Evolutionary conservation across 371 early-diverging fungal genomes (phyloP).

Genomic region (Mortierella sp.): DNA sequence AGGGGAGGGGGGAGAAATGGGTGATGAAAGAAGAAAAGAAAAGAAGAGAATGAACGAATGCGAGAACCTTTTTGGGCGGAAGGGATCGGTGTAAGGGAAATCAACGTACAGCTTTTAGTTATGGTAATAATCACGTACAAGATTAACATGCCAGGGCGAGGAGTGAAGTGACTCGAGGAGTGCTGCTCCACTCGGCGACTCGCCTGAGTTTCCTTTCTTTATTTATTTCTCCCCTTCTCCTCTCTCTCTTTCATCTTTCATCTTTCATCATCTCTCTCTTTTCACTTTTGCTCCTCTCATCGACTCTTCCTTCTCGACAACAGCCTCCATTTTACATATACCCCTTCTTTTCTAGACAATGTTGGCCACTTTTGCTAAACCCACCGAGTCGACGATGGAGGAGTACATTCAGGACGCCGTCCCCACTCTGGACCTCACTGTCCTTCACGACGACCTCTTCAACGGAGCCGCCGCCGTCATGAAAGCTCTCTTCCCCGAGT

Average conservation of each 20-base stretch:
- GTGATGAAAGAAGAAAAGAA: neutral
- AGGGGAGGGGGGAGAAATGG: neutral
- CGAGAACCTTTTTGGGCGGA: neutral
- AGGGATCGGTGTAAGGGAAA: neutral
- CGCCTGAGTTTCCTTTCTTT: neutral
- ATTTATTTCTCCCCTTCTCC: neutral
- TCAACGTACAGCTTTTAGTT: no score
- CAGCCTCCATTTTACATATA: neutral
- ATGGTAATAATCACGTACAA: slow-evolving; percentile 9
- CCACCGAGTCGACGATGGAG: slow-evolving; percentile 36
- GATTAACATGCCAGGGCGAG: neutral
- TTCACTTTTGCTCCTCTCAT: neutral
- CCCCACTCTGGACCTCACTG: slow-evolving; percentile 62
- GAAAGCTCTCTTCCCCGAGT: slow-evolving; percentile 77
- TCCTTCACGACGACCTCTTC: slow-evolving; percentile 69
- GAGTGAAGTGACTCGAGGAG: neutral
- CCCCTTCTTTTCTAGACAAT: slow-evolving; percentile 14
- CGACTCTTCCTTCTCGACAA: neutral
- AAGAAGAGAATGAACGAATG: slow-evolving; percentile 6
- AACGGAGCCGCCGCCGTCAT: slow-evolving; percentile 75
- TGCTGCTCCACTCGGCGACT: neutral
- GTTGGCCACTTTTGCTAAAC: slow-evolving; percentile 33
- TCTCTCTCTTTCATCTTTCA: neutral
- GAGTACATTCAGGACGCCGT: slow-evolving; percentile 44
- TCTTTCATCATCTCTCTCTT: slow-evolving; percentile 1